A percentile compares a stretch with the other conserved stretches of the same genome.
phyloP scores from a whole-genome alignment of 1,284 basidiomycete genomes.

The Leccinum subspadiceum region DNA sequence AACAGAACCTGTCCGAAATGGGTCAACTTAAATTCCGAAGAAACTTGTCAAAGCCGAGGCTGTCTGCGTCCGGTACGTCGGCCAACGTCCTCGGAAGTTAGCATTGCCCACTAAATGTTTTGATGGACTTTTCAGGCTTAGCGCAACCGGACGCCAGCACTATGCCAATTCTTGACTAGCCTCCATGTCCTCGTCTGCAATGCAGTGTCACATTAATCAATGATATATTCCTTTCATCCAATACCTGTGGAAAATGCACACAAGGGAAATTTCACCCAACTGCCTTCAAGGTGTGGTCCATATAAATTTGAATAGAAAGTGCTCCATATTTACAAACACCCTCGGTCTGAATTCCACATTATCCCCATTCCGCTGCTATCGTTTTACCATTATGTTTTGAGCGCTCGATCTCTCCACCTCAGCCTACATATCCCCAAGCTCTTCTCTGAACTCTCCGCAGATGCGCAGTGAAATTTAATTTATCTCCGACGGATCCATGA shows the following conservation, averaged over 20 bases:
- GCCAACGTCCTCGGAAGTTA: neutral
- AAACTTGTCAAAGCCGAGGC: neutral
- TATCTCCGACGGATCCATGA: neutral
- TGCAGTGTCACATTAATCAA: neutral
- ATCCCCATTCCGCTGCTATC: conserved; percentile 1
- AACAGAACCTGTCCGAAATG: neutral
- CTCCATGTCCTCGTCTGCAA: conserved; percentile 15
- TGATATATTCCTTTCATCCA: neutral
- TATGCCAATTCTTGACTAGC: neutral
- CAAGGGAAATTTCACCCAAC: neutral
- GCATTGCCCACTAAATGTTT: neutral
- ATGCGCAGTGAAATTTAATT: neutral
- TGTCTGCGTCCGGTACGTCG: neutral
- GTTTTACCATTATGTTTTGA: neutral
- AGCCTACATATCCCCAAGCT: neutral
- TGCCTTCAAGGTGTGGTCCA: conserved; percentile 4
- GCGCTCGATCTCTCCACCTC: neutral
- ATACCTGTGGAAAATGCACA: neutral
- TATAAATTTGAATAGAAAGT: conserved; percentile 2
- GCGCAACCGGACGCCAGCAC: conserved; percentile 11
- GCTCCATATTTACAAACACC: conserved; percentile 8
- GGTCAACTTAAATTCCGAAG: neutral
- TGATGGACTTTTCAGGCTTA: conserved; percentile 17
- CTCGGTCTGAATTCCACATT: conserved; percentile 3
- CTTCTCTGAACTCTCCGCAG: neutral